Evolutionary conservation across 164 flowering plant genomes (phyloP).

Genomic region (Litsea cubeba): DNA sequence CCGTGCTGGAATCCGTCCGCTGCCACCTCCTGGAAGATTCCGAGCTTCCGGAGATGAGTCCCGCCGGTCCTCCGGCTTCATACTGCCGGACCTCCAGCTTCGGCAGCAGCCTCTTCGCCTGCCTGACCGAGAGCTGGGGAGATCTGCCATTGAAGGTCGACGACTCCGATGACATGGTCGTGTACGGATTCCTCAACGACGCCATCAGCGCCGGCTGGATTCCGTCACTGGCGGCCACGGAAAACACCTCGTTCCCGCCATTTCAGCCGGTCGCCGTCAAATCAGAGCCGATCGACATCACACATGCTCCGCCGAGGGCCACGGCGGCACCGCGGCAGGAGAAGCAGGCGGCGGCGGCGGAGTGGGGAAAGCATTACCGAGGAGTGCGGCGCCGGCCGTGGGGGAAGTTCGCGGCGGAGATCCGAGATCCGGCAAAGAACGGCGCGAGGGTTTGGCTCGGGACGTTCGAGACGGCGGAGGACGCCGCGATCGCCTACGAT

Average conservation of each 20-base stretch:
- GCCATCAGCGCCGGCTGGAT: constrained; percentile 63
- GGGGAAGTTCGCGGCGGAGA: constrained; percentile 46
- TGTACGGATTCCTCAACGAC: constrained; percentile 56
- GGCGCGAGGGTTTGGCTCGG: constrained; percentile 52
- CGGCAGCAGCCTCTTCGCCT: constrained; percentile 37
- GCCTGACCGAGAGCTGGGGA: constrained; percentile 71
- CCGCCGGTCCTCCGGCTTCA: constrained; percentile 19
- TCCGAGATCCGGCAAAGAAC: constrained; percentile 42
- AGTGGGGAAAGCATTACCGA: constrained; percentile 35
- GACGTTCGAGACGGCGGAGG: constrained; percentile 44
- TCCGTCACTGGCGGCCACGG: constrained; percentile 23
- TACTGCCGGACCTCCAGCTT: constrained; percentile 49
- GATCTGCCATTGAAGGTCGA: constrained; percentile 66
- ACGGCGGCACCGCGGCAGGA: background rate
- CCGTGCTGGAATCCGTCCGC: constrained; percentile 44
- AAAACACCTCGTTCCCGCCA: background rate
- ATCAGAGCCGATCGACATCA: constrained; percentile 14
- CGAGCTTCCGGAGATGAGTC: constrained; percentile 5
- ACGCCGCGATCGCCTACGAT: constrained; percentile 43
- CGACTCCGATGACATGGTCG: constrained; percentile 83
- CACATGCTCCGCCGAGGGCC: background rate
- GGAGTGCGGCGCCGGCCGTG: constrained; percentile 43
- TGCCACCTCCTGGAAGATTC: constrained; percentile 44
- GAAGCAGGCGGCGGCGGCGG: constrained; percentile 5
- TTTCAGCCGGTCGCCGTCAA: constrained; percentile 2